Percentiles rank a stretch among this genome's conserved stretches.
Conservation (phyloP, 108 stramenopile genomes). For the Schizochytrium sp. region DNA sequence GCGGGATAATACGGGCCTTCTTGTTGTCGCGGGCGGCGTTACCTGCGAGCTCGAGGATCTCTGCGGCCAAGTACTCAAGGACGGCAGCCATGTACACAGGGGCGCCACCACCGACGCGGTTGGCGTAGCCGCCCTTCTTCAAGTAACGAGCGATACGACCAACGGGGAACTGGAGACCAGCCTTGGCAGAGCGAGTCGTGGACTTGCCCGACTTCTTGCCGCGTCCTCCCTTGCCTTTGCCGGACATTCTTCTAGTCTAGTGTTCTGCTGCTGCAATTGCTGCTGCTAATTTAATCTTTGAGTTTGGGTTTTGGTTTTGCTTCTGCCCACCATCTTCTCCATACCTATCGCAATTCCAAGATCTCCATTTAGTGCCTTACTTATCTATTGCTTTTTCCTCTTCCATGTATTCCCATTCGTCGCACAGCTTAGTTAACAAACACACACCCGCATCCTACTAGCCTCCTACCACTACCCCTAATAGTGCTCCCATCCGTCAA, state of each 20-base stretch:
- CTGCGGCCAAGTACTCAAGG: slow-evolving; percentile 64
- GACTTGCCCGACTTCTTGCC: slow-evolving; percentile 80
- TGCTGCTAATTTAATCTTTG: neutral
- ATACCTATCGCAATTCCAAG: neutral
- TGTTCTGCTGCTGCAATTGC: neutral
- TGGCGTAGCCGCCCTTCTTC: slow-evolving; percentile 92
- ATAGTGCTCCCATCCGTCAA: too few species aligned
- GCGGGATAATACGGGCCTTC: slow-evolving; percentile 72
- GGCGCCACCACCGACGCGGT: slow-evolving; percentile 92
- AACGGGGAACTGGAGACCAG: slow-evolving; percentile 96
- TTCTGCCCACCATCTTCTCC: neutral
- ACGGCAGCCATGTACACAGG: slow-evolving; percentile 94
- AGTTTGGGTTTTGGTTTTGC: neutral
- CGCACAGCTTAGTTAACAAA: too few species aligned
- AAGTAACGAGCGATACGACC: slow-evolving; percentile 93
- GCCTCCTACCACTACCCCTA: too few species aligned
- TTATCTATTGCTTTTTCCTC: too few species aligned
- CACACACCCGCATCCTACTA: too few species aligned
- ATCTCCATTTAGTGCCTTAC: too few species aligned
- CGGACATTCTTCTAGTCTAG: slow-evolving; percentile 27
- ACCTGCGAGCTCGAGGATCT: slow-evolving; percentile 74
- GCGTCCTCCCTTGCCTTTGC: slow-evolving; percentile 85
- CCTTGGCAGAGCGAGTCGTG: slow-evolving; percentile 87
- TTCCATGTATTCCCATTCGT: too few species aligned
- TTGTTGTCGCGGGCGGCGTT: slow-evolving; percentile 76